Base-by-base conservation (phyloP, 257 asterid species). In the Datura wrightii region DNA sequence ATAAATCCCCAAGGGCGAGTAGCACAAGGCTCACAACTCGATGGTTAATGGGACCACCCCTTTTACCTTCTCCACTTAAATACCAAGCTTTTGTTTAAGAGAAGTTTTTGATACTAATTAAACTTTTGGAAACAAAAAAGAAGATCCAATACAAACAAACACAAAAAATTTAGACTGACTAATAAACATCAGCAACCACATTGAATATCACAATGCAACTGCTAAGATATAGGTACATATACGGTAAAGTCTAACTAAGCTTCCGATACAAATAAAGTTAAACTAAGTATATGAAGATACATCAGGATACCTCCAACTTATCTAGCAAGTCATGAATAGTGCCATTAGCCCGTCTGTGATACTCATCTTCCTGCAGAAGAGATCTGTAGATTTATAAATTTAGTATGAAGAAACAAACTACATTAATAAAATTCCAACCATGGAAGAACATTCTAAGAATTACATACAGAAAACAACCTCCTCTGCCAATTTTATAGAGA, bases 271-370 rank as follows among this genome's bases (percentile, higher is more conserved):
- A 50, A 50, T 13, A 6, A 76, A 76, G 24, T 76, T 48, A 52
- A 48, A 76, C 13, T 48, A 31, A 24, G 19, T 71, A 48, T 48
- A 24, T 74, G 1, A 3, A 24, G 16, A 3, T 50, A 31, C 46
- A 76, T 14, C 46, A 16, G 52, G 36, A 8, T 89, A 93, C 99
- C 97, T 95, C 98, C 44, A 95, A 90, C 88, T 93, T 95, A 80
- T 92, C 97, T 78, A 92, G 94, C 58, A 95, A 94, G 83, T 90
- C 90, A 87, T 94, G 95, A 81, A 95, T 93, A 11, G 98, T 92
- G 42, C 94, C 89, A 89, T 94, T 91, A 80, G 99, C 99, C 89
- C 93, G 85, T 84, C 85, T 91, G 59, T 94, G 90, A 90, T 90
- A 95, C 88, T 94, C 95, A 82, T 93, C 98, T 86, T 94, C 97